A percentile compares a stretch with the other conserved stretches of the same genome.
Evolutionary conservation across 805 yeast genomes (phyloP).

Genomic region (Starmerella stigmatis): DNA sequence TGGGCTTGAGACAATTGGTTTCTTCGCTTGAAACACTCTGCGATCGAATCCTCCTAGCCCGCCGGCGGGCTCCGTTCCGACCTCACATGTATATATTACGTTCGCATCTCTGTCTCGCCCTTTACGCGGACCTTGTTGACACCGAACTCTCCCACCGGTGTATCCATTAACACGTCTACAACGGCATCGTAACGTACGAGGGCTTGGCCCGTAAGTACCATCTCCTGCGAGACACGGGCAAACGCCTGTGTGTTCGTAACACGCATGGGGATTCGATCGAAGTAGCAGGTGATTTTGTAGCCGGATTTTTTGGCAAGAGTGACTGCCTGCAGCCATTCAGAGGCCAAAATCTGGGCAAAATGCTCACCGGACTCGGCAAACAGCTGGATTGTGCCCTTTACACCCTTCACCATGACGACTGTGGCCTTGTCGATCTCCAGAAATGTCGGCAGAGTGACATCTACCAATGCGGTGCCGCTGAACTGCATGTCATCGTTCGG

Average conservation of each 20-base stretch:
- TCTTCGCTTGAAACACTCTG: no score
- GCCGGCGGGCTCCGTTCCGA: no score
- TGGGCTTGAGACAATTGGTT: no score
- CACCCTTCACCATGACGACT: constrained; percentile 30
- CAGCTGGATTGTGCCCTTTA: constrained; percentile 38
- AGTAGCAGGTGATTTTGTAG: constrained; percentile 33
- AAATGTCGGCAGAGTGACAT: constrained; percentile 24
- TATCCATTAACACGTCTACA: constrained; percentile 29
- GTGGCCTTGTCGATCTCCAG: constrained; percentile 22
- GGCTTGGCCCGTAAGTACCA: constrained; percentile 36
- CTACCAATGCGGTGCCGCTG: constrained; percentile 26
- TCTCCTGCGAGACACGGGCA: constrained; percentile 36
- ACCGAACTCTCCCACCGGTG: constrained; percentile 13
- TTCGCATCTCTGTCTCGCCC: constrained; percentile 19
- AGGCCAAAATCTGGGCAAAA: constrained; percentile 37
- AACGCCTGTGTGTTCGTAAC: constrained; percentile 37
- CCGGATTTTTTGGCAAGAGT: constrained; percentile 24
- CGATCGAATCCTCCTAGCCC: no score
- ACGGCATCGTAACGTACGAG: constrained; percentile 32
- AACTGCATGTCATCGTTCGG: constrained; percentile 11
- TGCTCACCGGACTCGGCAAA: constrained; percentile 31
- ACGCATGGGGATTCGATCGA: constrained; percentile 37
- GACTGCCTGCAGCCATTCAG: constrained; percentile 39
- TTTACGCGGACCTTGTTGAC: constrained; percentile 11
- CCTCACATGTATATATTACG: no score